Percentiles rank a stretch among this genome's conserved stretches.
These are phyloP conservation scores for Cladosporium oxysporum DNA, from an alignment of 2,329 filamentous ascomycete species.

Conservation along the genomic window DNA sequence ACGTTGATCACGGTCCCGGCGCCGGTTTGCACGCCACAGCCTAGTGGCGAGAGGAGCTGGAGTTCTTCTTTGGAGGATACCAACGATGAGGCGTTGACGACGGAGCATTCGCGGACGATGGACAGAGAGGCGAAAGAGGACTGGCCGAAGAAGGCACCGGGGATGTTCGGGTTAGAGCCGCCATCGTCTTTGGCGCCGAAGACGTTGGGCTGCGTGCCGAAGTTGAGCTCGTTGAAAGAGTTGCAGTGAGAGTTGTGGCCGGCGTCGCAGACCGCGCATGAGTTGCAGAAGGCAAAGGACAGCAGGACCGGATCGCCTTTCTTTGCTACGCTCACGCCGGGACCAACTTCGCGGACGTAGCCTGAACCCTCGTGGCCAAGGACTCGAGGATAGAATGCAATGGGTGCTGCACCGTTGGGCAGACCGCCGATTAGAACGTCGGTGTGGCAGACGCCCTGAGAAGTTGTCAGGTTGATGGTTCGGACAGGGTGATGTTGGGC, in stretches of 20 bases:
- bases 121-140: constrained; percentile 46
- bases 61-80: constrained; percentile 44
- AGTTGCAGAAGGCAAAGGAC: constrained; percentile 50
- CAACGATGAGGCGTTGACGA: constrained; percentile 46
- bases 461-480: not conserved
- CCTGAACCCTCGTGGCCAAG: constrained; percentile 58
- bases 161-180: constrained; percentile 32
- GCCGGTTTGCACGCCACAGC: constrained; percentile 52
- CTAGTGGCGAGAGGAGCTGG: constrained; percentile 47
- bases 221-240: constrained; percentile 52
- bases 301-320: constrained; percentile 51
- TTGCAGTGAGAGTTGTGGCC: constrained; percentile 52
- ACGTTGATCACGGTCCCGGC: constrained; percentile 45
- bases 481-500: constrained; percentile 17
- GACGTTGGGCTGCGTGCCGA: constrained; percentile 31
- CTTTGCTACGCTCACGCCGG: constrained; percentile 44
- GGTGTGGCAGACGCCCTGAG: constrained; percentile 55
- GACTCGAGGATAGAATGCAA: constrained; percentile 49
- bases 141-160: constrained; percentile 52
- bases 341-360: constrained; percentile 50
- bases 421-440: constrained; percentile 51
- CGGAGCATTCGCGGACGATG: constrained; percentile 43
- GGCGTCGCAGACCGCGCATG: constrained; percentile 51
- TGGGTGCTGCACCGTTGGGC: constrained; percentile 36
- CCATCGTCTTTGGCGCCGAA: constrained; percentile 29